Percentiles rank a stretch among this genome's conserved stretches.
phyloP scores from a whole-genome alignment of 805 yeast genomes.

The Starmerella bombi region DNA sequence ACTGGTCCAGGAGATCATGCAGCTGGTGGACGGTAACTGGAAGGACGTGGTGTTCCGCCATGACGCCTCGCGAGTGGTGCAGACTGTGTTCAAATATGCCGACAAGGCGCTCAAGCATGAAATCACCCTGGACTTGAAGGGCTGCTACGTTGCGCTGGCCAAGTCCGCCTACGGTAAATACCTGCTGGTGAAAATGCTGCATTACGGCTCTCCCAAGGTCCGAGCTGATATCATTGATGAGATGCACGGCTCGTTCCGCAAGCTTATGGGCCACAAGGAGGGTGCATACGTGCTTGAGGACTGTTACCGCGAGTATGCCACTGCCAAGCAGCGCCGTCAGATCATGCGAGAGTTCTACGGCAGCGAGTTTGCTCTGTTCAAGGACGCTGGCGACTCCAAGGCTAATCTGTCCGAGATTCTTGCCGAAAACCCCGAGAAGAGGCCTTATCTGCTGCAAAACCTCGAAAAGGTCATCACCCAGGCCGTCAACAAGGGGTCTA shows the following conservation, averaged over 20 bases:
- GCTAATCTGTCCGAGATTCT: constrained; percentile 54
- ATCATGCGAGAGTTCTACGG: constrained; percentile 97
- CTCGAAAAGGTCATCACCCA: constrained; percentile 73
- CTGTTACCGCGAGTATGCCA: constrained; percentile 69
- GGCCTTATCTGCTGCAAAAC: constrained; percentile 59
- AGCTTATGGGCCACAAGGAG: constrained; percentile 90
- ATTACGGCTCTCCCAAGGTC: constrained; percentile 77
- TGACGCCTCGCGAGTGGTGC: constrained; percentile 92
- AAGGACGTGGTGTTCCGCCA: constrained; percentile 84
- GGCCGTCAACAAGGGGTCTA: constrained; percentile 87
- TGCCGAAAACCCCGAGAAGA: constrained; percentile 59
- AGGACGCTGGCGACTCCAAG: constrained; percentile 52
- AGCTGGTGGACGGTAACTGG: constrained; percentile 50
- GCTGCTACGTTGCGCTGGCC: constrained; percentile 67
- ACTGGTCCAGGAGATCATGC: constrained; percentile 76
- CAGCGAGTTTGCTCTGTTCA: constrained; percentile 81
- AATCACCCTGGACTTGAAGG: constrained; percentile 56
- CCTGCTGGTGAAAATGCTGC: constrained; percentile 71
- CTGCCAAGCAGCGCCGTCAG: constrained; percentile 71
- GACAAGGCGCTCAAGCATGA: constrained; percentile 63
- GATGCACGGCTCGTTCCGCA: constrained; percentile 80
- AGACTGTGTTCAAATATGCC: constrained; percentile 79
- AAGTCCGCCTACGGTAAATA: constrained; percentile 92
- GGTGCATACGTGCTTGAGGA: constrained; percentile 98
- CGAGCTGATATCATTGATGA: constrained; percentile 66